Base-by-base conservation (phyloP, 352 stramenopile species). In the Aphanomyces stellatus region DNA sequence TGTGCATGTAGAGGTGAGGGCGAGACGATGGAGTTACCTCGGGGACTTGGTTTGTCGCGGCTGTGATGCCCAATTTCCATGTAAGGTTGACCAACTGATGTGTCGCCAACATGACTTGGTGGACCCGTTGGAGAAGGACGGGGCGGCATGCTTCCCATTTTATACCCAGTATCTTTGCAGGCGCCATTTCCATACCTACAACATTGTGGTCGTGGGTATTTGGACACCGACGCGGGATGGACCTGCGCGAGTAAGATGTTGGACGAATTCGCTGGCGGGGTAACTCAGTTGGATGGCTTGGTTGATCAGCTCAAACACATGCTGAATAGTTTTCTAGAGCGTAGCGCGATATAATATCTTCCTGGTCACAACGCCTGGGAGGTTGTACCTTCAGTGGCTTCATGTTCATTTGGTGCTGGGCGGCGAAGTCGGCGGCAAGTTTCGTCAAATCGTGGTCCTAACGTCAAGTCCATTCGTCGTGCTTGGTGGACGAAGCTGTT, bases 391-490 rank as follows among this genome's bases (percentile, higher is more conserved):
- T 64, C 33, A 64, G 55, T n/a, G 55, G 55, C 19, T 33, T 64
- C 3, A 64, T 6, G 40, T 64, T 64, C 35, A 64, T 64, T 4
- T 51, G 33, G 55, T 64, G 55, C 13, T 27, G 10, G 8, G 55
- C 34, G 8, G 55, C 55, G 43, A 64, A 64, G 4, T 33, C 55
- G 25, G 19, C 11, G 5, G 55, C 55, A 22, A 64, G 22, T 7
- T 48, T 64, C n/a, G 34, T 25, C 40, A 64, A 15, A 27, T 64
- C 55, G 43, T 64, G 33, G 55, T 64, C 55, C 55, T 64, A 51
- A 62, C 15, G 34, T 28, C 17, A 27, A 11, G 19, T n/a, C 19
- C 19, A n/a, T 3, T 17, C 55, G 4, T 64, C 11, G 51, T 1
- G 25, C 6, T 13, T 27, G 25, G 8, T 27, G 42, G 13, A 57